A percentile compares a stretch with the other conserved stretches of the same genome.
These are phyloP conservation scores for Bassia scoparia DNA, from an alignment of 148 eudicot species.

Conservation along the genomic window DNA sequence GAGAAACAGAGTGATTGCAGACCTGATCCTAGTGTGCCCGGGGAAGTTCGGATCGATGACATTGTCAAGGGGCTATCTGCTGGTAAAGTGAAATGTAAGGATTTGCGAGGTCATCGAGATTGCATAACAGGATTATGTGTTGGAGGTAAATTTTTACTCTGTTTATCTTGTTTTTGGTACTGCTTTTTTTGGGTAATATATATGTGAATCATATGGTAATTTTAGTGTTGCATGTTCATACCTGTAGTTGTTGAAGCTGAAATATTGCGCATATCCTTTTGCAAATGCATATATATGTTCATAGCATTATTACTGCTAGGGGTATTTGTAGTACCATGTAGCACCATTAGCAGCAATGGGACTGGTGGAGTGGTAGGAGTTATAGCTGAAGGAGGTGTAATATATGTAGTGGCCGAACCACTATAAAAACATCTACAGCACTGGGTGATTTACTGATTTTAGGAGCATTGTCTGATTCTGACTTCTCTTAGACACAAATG, in stretches of 20 bases:
- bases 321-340: background rate
- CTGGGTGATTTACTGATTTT: no score
- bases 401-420: no score
- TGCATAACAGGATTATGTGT: conserved; percentile 63
- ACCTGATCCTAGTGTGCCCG: conserved; percentile 30
- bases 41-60: conserved; percentile 32
- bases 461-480: background rate
- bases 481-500: background rate
- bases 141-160: conserved; percentile 56
- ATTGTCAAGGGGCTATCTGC: conserved; percentile 42
- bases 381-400: no score
- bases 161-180: background rate
- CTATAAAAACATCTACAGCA: no score
- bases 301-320: no score
- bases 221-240: background rate
- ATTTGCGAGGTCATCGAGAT: conserved; percentile 73
- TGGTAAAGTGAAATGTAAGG: conserved; percentile 44
- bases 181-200: background rate
- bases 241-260: background rate
- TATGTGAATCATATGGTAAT: background rate
- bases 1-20: conserved; percentile 25
- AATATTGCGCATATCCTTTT: background rate
- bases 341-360: background rate
- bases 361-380: no score
- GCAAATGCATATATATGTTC: no score